Percentiles rank a stretch among this genome's conserved stretches.
These are phyloP conservation scores for Sonneratia caseolaris DNA, from an alignment of 345 rosid genomes.

Conservation along the genomic window DNA sequence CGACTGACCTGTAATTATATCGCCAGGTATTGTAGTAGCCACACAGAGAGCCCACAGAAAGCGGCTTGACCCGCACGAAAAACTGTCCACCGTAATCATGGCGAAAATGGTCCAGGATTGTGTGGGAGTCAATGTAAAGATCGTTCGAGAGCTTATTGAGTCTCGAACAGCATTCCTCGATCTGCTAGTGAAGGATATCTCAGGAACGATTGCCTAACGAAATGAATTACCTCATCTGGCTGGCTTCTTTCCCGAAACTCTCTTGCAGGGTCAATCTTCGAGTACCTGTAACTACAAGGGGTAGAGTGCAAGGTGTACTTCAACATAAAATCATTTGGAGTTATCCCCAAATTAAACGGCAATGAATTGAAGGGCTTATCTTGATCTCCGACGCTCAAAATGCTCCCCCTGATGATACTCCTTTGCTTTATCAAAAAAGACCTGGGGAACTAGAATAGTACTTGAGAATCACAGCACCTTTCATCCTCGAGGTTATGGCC, in stretches of 20 bases:
- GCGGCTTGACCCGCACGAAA: not conserved
- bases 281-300: constrained; percentile 1
- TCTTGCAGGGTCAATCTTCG: constrained; percentile 4
- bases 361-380: not conserved
- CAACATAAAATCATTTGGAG: not conserved
- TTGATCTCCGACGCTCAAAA: constrained; percentile 2
- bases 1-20: not conserved
- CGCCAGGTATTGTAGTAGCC: not conserved
- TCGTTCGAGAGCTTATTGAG: not conserved
- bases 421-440: not conserved
- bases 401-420: constrained; percentile 5
- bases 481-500: not conserved
- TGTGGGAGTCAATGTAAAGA: not conserved
- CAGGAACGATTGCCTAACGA: not conserved
- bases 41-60: constrained; percentile 1
- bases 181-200: not conserved
- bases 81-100: not conserved
- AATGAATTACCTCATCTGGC: not conserved
- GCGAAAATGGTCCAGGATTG: not conserved
- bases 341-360: not conserved
- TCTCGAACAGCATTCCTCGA: not conserved
- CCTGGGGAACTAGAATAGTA: constrained; percentile 1
- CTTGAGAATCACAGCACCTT: constrained; percentile 4
- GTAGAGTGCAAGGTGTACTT: not conserved
- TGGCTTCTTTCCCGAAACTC: constrained; percentile 3